Conservation (phyloP, 202 grass and related monocot species). For the Musa balbisiana region DNA sequence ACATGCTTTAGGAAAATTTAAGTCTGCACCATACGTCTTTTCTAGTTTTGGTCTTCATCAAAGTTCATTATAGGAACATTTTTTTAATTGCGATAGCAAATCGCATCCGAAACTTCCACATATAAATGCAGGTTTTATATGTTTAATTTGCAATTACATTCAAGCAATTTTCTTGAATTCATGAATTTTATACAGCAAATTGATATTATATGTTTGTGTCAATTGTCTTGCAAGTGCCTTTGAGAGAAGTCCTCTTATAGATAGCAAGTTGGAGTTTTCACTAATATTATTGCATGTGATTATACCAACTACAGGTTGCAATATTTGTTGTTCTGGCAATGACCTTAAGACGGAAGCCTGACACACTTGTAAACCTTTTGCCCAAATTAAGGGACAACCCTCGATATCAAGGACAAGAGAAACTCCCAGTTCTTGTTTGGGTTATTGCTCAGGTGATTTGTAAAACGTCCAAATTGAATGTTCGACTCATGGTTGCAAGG, state of each 20-base stretch:
- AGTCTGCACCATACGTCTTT: too few species aligned
- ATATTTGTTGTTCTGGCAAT: conserved; percentile 92
- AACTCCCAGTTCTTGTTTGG: conserved; percentile 82
- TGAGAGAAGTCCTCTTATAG: background rate
- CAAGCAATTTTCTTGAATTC: too few species aligned
- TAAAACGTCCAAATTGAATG: background rate
- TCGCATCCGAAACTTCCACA: too few species aligned
- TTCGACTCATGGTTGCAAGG: background rate
- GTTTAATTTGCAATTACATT: too few species aligned
- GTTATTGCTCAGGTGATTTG: conserved; percentile 68
- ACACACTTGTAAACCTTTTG: conserved; percentile 44
- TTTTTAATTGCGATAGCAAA: too few species aligned
- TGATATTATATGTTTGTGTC: too few species aligned
- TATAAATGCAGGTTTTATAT: too few species aligned
- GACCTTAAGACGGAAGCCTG: conserved; percentile 82
- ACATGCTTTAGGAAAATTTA: too few species aligned
- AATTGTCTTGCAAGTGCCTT: too few species aligned
- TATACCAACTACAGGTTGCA: conserved; percentile 55
- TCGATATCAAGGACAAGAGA: conserved; percentile 81
- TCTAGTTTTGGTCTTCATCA: too few species aligned
- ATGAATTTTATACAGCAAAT: too few species aligned
- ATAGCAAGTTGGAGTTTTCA: background rate
- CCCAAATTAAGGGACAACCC: conserved; percentile 66
- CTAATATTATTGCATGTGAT: background rate
- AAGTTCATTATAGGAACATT: too few species aligned